Conservation (phyloP, 495 filamentous ascomycete species). For the Massariosphaeria phaeospora region DNA sequence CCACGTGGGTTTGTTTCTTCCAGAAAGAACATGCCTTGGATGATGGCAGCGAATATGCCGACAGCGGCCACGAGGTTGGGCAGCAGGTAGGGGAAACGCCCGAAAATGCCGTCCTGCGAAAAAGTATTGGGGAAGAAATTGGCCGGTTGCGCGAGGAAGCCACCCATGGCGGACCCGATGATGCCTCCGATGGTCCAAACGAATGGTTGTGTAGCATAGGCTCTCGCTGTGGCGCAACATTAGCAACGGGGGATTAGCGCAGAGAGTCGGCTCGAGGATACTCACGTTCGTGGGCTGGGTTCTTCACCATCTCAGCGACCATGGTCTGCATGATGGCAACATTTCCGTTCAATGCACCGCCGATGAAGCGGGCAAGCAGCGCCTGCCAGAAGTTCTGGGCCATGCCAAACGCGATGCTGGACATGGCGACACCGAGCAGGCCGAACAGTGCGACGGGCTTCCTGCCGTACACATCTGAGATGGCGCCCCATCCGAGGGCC, state of each 20-base stretch:
- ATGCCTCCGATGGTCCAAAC: constrained; percentile 34
- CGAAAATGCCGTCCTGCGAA: constrained; percentile 24
- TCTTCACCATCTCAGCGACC: constrained; percentile 31
- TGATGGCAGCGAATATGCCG: constrained; percentile 25
- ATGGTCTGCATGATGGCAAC: constrained; percentile 35
- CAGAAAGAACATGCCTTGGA: constrained; percentile 32
- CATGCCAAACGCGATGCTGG: constrained; percentile 27
- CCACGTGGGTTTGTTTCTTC: constrained; percentile 26
- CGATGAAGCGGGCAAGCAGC: constrained; percentile 25
- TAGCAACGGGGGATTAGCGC: background rate
- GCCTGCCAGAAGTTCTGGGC: constrained; percentile 31
- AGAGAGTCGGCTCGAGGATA: background rate
- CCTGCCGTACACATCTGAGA: constrained; percentile 25
- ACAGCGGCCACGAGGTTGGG: constrained; percentile 30
- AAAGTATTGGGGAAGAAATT: constrained; percentile 26
- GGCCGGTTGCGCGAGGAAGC: constrained; percentile 32
- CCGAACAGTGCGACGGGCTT: constrained; percentile 29
- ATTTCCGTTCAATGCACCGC: constrained; percentile 33
- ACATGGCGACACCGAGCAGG: constrained; percentile 26
- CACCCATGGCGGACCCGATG: constrained; percentile 33
- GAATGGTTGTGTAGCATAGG: constrained; percentile 32
- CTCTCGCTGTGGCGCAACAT: constrained; percentile 15
- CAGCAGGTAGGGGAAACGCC: constrained; percentile 31
- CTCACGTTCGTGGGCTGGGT: constrained; percentile 32
- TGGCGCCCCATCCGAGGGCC: constrained; percentile 21